A percentile compares a stretch with the other conserved stretches of the same genome.
Conservation (phyloP, 495 filamentous ascomycete genomes). For the Neurospora discreta region DNA sequence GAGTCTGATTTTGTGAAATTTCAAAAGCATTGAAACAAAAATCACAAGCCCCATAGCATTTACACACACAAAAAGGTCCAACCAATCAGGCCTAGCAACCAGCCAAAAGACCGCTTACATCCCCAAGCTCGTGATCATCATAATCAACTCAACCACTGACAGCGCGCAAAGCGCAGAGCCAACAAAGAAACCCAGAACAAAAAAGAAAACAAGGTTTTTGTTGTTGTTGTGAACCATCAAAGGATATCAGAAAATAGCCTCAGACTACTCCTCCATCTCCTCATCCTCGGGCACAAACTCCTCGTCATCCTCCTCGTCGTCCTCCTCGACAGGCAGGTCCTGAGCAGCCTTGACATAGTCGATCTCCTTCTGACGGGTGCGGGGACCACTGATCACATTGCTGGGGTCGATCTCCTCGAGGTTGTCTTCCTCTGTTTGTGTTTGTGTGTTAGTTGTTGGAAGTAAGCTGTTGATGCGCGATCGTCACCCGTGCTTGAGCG, state of each 20-base stretch:
- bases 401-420: conserved; percentile 80
- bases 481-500: background rate
- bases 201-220: background rate
- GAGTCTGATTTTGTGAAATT: background rate
- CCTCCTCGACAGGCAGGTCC: conserved; percentile 54
- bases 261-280: conserved; percentile 37
- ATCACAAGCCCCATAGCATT: background rate
- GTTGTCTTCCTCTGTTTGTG: conserved; percentile 50
- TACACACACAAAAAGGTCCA: background rate
- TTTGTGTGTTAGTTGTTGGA: conserved; percentile 1
- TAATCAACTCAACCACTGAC: background rate
- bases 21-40: background rate
- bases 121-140: background rate
- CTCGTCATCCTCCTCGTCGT: conserved; percentile 73
- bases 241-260: background rate
- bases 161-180: background rate
- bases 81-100: background rate
- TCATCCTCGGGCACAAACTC: conserved; percentile 34
- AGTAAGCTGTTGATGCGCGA: background rate
- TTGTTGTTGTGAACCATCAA: background rate
- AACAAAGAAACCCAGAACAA: background rate
- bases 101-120: background rate
- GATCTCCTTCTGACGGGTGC: conserved; percentile 76
- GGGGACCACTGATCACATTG: conserved; percentile 76
- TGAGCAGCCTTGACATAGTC: conserved; percentile 75